Base-by-base conservation (phyloP, 371 early-diverging fungal species). In the Mortierella sp. region DNA sequence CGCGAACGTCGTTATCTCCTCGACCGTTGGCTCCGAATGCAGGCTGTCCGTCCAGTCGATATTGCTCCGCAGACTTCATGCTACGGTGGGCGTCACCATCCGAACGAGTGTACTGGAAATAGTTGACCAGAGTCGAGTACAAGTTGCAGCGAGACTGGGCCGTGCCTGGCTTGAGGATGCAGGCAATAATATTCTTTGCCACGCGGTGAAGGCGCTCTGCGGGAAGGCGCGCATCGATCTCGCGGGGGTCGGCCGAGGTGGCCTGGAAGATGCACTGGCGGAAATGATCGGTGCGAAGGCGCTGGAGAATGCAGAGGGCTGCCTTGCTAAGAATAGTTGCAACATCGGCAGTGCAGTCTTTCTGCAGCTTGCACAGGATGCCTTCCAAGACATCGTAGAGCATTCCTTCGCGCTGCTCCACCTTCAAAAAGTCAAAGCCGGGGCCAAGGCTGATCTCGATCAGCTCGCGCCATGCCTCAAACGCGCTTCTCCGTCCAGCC, bases 391-490 rank as follows among this genome's bases (percentile, higher is more conserved):
- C 79, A 57, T 93, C 93, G 71, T 90, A 92, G 11, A 93, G 82
- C 57, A 91, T 91, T 31, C 88, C 77, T 77, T 94, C 94, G 1
- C 95, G 93, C 4, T 80, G 69, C n/a, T 93, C 93, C 24, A 88
- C 78, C 21, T 91, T 90, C 24, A 95, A 82, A 0, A 92, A 77
- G 54, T 93, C 92, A 81, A 90, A 96, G 84, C 88, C 95, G 81
- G 88, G 93, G 28, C 92, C 89, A 0, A 96, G 71, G 0, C 95
- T 91, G 26, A 96, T 90, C 71, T 95, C 94, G 1, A 96, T 90
- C 24, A 97, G 87, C 73, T 96, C 93, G 77, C 93, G 92, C 98
- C 97, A 98, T 0, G 96, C 94, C 51, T 61, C 92, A 87, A 75
- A 95, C 69, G 78, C 93, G 91, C 74, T 94, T 91, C 54, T 88